Conservation (phyloP, 805 yeast genomes). For the Komagataella pastoris region DNA sequence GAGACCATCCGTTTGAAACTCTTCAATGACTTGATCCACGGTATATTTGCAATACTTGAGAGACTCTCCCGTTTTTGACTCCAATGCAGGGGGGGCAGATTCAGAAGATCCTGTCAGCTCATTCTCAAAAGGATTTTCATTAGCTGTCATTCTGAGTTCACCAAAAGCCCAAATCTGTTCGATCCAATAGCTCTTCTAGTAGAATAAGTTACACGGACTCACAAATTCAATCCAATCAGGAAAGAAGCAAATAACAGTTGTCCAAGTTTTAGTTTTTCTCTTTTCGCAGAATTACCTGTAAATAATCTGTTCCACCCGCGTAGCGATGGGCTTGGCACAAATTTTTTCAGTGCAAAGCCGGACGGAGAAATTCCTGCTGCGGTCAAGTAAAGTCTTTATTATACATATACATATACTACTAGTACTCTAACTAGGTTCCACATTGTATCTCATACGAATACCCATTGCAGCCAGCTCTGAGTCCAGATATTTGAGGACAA, state of each 20-base stretch:
- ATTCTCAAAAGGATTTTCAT: constrained; percentile 2
- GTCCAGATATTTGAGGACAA: constrained; percentile 88
- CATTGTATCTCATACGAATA: constrained; percentile 81
- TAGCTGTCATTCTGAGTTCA: not conserved
- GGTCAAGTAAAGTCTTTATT: not conserved
- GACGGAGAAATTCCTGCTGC: not conserved
- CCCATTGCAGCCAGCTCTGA: constrained; percentile 98
- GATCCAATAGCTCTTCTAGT: not conserved
- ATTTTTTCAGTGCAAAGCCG: not conserved
- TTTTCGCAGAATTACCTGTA: not conserved
- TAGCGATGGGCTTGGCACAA: not conserved
- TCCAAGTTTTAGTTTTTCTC: not conserved
- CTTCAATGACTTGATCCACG: constrained; percentile 49
- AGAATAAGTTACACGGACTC: not conserved
- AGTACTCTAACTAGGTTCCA: constrained; percentile 37
- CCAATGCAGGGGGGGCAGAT: not conserved
- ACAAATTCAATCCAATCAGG: not conserved
- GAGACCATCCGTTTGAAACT: constrained; percentile 45
- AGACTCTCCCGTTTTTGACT: not conserved
- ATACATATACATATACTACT: not conserved
- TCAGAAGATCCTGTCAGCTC: not conserved
- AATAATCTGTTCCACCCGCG: not conserved
- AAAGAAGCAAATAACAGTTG: not conserved
- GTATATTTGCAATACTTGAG: constrained; percentile 40
- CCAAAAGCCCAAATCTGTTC: not conserved